phyloP scores from a whole-genome alignment of 257 asterid genomes.

The Gardenia jasminoides region DNA sequence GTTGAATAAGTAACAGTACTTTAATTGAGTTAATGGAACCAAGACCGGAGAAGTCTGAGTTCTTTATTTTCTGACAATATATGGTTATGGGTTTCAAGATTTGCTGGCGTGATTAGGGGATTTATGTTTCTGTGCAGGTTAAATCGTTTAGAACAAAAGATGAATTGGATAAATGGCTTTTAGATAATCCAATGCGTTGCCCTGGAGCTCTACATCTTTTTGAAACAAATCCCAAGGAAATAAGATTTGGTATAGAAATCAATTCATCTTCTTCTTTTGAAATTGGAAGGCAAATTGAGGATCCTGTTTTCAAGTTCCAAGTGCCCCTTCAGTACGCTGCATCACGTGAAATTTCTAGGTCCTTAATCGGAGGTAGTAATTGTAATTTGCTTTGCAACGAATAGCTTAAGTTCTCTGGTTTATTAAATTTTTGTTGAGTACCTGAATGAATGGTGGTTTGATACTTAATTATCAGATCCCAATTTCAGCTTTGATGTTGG shows the following conservation, averaged over 20 bases:
- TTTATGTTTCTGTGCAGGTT: conserved; percentile 24
- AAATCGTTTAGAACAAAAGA: conserved; percentile 35
- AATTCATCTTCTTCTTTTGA: conserved; percentile 31
- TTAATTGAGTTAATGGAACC: too few species aligned
- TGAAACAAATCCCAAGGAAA: conserved; percentile 26
- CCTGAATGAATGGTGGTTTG: background rate
- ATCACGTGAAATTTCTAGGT: conserved; percentile 38
- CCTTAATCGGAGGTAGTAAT: conserved; percentile 36
- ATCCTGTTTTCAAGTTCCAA: conserved; percentile 39
- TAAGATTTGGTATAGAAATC: conserved; percentile 37
- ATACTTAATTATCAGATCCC: conserved; percentile 24
- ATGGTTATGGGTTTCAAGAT: background rate
- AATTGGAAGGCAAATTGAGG: conserved; percentile 34
- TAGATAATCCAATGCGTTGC: conserved; percentile 31
- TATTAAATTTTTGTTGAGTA: background rate
- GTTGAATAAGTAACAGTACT: too few species aligned
- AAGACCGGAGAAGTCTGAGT: too few species aligned
- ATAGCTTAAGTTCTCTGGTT: background rate
- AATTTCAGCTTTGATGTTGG: conserved; percentile 36
- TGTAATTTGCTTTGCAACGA: background rate
- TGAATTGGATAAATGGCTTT: conserved; percentile 36
- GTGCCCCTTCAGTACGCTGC: conserved; percentile 47
- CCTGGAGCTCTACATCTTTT: conserved; percentile 41
- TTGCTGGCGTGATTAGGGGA: background rate
- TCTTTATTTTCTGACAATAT: background rate